phyloP scores from a whole-genome alignment of 148 eudicot species.

The Cornus florida region DNA sequence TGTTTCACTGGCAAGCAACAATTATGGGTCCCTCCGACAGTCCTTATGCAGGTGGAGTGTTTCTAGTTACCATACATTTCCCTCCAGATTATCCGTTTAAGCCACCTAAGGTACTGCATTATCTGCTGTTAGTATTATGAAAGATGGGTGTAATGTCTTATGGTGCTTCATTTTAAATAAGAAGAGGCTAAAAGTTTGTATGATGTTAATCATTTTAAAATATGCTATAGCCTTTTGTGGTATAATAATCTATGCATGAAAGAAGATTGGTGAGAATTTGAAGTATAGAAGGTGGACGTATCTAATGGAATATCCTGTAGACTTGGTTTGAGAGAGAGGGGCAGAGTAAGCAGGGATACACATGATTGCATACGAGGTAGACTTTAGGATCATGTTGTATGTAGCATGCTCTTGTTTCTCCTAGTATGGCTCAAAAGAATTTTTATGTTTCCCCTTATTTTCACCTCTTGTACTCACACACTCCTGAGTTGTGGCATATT shows the following conservation, averaged over 20 bases:
- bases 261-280: not conserved
- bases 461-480: too few relatives aligned
- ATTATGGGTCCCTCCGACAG: conserved; percentile 71
- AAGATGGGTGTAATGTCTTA: not conserved
- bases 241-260: not conserved
- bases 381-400: too few relatives aligned
- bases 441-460: too few relatives aligned
- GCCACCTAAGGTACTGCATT: conserved; percentile 58
- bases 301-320: too few relatives aligned
- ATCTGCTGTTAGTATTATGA: not conserved
- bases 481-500: too few relatives aligned
- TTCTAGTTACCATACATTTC: conserved; percentile 58
- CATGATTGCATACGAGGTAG: too few relatives aligned
- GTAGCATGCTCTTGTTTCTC: too few relatives aligned
- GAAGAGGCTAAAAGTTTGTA: not conserved
- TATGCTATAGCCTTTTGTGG: not conserved
- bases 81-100: conserved; percentile 71
- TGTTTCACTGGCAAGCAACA: conserved; percentile 73
- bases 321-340: too few relatives aligned
- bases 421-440: too few relatives aligned
- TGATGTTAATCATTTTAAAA: not conserved
- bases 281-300: not conserved
- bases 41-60: conserved; percentile 74
- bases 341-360: too few relatives aligned
- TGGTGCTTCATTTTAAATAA: not conserved